Percentiles rank a stretch among this genome's conserved stretches.
These are phyloP conservation scores for Oryza meyeriana DNA, from an alignment of 176 grass and related monocot genomes.

Conservation along the genomic window DNA sequence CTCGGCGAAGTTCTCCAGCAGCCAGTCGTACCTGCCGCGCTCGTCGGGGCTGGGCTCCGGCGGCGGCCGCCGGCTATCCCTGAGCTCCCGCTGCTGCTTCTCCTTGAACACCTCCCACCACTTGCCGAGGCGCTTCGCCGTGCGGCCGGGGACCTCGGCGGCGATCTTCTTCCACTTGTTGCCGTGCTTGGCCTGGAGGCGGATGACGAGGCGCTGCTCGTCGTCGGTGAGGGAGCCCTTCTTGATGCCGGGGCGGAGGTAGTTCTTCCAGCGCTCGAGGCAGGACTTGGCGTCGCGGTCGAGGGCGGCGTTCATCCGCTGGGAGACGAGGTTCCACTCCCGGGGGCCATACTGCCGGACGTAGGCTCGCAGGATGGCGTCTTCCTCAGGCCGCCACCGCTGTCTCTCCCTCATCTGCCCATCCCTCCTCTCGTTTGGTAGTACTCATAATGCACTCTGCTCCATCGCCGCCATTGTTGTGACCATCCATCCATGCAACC, in stretches of 20 bases:
- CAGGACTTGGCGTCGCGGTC: constrained; percentile 95
- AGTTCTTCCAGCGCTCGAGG: constrained; percentile 98
- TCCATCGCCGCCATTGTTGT: not conserved
- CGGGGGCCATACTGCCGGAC: constrained; percentile 86
- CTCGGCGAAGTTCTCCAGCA: constrained; percentile 98
- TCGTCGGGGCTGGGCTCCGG: constrained; percentile 55
- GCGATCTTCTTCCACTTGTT: constrained; percentile 99
- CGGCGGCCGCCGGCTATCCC: constrained; percentile 43
- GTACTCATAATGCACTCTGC: constrained; percentile 76
- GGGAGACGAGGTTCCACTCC: constrained; percentile 88
- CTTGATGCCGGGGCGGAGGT: constrained; percentile 86
- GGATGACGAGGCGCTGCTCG: constrained; percentile 85
- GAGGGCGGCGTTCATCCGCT: constrained; percentile 83
- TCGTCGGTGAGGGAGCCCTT: constrained; percentile 91
- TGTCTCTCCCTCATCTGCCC: constrained; percentile 98
- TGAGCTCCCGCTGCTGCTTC: constrained; percentile 78
- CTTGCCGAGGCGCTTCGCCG: constrained; percentile 89
- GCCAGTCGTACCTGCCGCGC: constrained; percentile 65
- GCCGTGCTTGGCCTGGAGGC: constrained; percentile 92
- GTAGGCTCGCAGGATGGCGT: constrained; percentile 81
- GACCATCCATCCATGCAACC: not conserved
- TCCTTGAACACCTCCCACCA: constrained; percentile 99
- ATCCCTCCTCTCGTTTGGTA: constrained; percentile 36
- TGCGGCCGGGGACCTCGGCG: constrained; percentile 84
- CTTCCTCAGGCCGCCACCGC: constrained; percentile 94